Conservation (phyloP, 163 green algal genomes). For the Smithsoniella earleae region DNA sequence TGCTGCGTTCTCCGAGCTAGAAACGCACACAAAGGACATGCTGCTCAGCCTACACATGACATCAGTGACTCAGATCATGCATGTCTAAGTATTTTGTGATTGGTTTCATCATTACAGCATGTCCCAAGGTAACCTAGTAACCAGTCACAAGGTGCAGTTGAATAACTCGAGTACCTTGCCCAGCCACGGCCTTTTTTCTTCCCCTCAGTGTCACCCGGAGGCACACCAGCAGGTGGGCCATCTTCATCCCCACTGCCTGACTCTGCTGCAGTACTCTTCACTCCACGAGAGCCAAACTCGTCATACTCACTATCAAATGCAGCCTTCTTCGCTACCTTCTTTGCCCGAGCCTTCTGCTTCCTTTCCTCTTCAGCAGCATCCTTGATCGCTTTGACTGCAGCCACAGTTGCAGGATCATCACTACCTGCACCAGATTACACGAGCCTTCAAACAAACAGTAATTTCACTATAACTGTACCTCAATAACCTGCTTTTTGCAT, state of each 20-base stretch:
- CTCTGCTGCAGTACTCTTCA: not conserved
- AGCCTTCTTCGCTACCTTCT: constrained; percentile 73
- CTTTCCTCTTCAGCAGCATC: constrained; percentile 52
- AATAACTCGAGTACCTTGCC: constrained; percentile 2
- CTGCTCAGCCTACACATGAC: constrained; percentile 21
- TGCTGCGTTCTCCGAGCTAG: too few relatives aligned
- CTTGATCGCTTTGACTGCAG: constrained; percentile 61
- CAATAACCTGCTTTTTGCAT: not conserved
- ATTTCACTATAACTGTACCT: too few relatives aligned
- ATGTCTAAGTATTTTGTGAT: constrained; percentile 30
- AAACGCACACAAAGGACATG: too few relatives aligned
- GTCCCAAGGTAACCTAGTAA: too few relatives aligned
- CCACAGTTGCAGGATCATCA: constrained; percentile 48
- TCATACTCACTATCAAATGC: constrained; percentile 61
- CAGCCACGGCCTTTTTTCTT: constrained; percentile 21
- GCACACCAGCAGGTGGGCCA: not conserved
- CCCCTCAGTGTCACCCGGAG: not conserved
- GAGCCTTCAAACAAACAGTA: too few relatives aligned
- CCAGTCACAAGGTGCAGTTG: too few relatives aligned
- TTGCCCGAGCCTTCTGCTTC: constrained; percentile 33
- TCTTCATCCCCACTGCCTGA: not conserved
- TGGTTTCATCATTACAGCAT: constrained; percentile 7
- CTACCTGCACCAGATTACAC: constrained; percentile 31
- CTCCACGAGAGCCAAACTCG: not conserved
- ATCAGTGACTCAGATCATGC: constrained; percentile 27